Base-by-base conservation (phyloP, 306 rosid species). In the Cicer chorassanicum region DNA sequence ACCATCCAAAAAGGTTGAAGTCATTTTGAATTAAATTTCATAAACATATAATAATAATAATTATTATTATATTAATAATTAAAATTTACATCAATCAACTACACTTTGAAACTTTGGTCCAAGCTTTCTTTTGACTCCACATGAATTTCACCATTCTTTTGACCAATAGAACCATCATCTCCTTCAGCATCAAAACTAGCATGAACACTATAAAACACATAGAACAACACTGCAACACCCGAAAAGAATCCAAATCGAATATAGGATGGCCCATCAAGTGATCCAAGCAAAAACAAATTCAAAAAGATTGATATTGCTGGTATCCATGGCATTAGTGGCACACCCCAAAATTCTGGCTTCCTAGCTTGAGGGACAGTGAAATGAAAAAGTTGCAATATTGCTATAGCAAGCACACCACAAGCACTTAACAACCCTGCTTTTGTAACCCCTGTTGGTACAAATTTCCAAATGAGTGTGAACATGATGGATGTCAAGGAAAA, bases 271-370 rank as follows among this genome's bases (percentile, higher is more conserved):
- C 94, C 86, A 72, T 87, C 90, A 12, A 93, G 74, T 4, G 91
- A 84, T 68, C 97, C 97, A 38, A 93, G 65, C 72, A 93, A 60
- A 74, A 93, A 93, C 46, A 91, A 78, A 69, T 93, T 91, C 55
- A 93, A 72, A 76, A 93, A 91, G 16, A 93, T 89, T 15, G 98
- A 93, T 2, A 83, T 39, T 14, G 92, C 86, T 1, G 98, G 98
- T 63, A 93, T 82, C 98, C 97, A 93, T 9, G 98, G 98, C 98
- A 93, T 93, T 57, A 91, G 80, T 4, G 98, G 98, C 48, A 93
- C 97, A 5, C 97, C 98, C 98, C 98, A 91, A 57, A 86, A 88
- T 78, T 93, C 90, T 0, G 98, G 98, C 73, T 90, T 91, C 6
- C 96, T 44, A 1, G 77, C 93, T 53, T 91, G 98, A 24, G 93